Conservation (phyloP, 2,329 filamentous ascomycete genomes). For the Plectosphaerella sp. region DNA sequence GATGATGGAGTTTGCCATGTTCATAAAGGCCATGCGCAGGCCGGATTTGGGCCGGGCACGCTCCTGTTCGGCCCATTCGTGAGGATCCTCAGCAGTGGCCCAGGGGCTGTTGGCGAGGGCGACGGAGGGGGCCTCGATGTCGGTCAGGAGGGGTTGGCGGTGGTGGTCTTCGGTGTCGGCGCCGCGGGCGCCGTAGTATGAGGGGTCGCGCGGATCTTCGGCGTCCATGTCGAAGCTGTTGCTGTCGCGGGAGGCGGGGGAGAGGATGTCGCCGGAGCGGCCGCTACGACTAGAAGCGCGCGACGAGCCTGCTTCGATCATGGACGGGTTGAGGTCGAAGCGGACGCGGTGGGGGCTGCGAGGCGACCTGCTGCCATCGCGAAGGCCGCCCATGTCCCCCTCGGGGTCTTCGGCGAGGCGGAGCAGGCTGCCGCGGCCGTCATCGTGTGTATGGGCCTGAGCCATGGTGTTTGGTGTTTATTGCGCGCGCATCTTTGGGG, state of each 20-base stretch:
- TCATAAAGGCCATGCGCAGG: constrained; percentile 90
- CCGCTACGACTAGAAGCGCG: constrained; percentile 8
- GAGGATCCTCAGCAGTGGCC: constrained; percentile 34
- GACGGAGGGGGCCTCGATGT: constrained; percentile 76
- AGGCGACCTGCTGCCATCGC: constrained; percentile 33
- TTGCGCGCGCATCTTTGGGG: constrained; percentile 13
- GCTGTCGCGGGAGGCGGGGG: background rate
- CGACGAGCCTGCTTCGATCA: constrained; percentile 20
- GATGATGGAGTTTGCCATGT: constrained; percentile 99
- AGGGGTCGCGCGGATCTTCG: constrained; percentile 8
- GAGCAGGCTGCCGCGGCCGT: constrained; percentile 16
- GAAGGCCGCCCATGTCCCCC: constrained; percentile 2
- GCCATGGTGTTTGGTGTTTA: constrained; percentile 15
- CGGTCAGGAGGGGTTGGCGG: constrained; percentile 71
- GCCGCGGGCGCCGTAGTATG: constrained; percentile 2
- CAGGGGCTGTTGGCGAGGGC: constrained; percentile 56
- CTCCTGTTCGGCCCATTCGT: constrained; percentile 49
- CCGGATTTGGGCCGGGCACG: constrained; percentile 73
- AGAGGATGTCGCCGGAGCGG: background rate
- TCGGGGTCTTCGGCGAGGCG: constrained; percentile 7
- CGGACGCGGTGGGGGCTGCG: constrained; percentile 69
- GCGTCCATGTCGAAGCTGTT: constrained; percentile 11
- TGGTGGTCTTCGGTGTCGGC: constrained; percentile 22
- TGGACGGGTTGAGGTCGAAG: constrained; percentile 57
- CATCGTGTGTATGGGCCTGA: constrained; percentile 14